Evolutionary conservation across 148 eudicot species (phyloP), one percentile per base, ranked within the genome.

Genomic region (Persicaria maculosa): DNA sequence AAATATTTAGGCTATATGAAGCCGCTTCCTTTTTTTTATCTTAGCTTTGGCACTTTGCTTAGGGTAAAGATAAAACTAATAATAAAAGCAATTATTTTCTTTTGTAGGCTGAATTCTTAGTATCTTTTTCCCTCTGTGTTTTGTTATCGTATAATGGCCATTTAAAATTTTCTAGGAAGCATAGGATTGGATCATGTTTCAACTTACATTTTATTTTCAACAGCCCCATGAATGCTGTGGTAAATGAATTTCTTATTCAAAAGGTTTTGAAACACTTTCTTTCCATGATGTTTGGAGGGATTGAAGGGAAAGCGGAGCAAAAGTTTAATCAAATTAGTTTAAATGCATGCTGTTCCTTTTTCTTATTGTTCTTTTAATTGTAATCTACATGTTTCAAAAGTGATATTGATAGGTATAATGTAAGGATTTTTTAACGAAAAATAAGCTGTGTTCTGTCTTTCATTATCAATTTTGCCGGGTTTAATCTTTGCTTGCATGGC

Each of bases 91-190:
- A 12, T 46, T 19, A 44, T 68, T 20, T 74, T 57, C 72, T 76
- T 48, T 77, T 79, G 65, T 88, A 96, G 99, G 25, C 81, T 96
- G 79, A 96, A 89, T 85, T 80, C 95, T 65, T 83, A 97, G 99
- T 96, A 92, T 84, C 16, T 74, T 74, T 74, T 52, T 52, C 73
- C 19, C 25, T 22, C 25, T 31, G 16, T 71, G 44, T 15, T 75
- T 25, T 50, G 76, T 74, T 62, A 47, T 61, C 73, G 9, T 45
- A n/a, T 14, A 47, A 44, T 72, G 36, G 19, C 15, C 19, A 4
- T 4, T 43, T 59, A 17, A 7, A 65, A 16, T 74, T 68, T 72
- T 12, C 16, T 46, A 71, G 9, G 22, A 22, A 15, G 55, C 44
- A 17, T 15, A 2, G 47, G n/a, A 44, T 47, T 22, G 43, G 2